Percentiles rank a stretch among this genome's conserved stretches.
Conservation (phyloP, 208 protist genomes). For the Crithidia mellificae region DNA sequence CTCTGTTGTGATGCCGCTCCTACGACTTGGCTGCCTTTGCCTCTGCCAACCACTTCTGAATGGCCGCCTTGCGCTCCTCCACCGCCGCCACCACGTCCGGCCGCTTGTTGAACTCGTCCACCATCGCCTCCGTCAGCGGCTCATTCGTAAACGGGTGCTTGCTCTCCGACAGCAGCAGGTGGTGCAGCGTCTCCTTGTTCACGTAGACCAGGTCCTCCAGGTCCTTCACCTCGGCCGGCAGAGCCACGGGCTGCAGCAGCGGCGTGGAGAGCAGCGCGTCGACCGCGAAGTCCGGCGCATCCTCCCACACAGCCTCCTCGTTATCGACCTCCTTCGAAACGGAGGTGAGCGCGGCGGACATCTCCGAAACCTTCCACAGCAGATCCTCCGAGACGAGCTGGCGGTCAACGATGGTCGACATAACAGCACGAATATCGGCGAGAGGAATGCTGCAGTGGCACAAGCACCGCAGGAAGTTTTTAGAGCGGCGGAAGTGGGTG, state of each 20-base stretch:
- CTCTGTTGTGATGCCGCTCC: too few relatives aligned
- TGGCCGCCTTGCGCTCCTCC: slow-evolving; percentile 52
- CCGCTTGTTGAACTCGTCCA: slow-evolving; percentile 77
- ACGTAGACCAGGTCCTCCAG: slow-evolving; percentile 76
- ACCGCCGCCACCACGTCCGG: slow-evolving; percentile 61
- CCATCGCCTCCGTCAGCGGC: slow-evolving; percentile 83
- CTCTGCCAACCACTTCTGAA: slow-evolving; percentile 63
- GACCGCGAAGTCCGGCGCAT: slow-evolving; percentile 85
- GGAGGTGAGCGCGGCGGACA: slow-evolving; percentile 46
- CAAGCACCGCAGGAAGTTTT: slow-evolving; percentile 74
- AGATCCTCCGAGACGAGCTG: slow-evolving; percentile 69
- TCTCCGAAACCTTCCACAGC: slow-evolving; percentile 64
- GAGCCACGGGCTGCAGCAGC: slow-evolving; percentile 74
- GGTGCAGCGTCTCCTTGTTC: slow-evolving; percentile 85
- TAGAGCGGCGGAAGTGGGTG: slow-evolving; percentile 68
- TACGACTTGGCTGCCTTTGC: slow-evolving; percentile 34
- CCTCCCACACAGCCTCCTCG: slow-evolving; percentile 83
- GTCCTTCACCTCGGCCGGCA: slow-evolving; percentile 85
- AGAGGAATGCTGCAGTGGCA: slow-evolving; percentile 81
- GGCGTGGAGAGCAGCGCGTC: slow-evolving; percentile 83
- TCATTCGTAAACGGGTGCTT: slow-evolving; percentile 92
- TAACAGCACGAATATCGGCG: slow-evolving; percentile 52
- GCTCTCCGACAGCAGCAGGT: slow-evolving; percentile 81
- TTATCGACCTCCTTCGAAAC: slow-evolving; percentile 62
- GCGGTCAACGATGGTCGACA: slow-evolving; percentile 62